Evolutionary conservation across 495 filamentous ascomycete species (phyloP).

Genomic region (Daldinia grandis): DNA sequence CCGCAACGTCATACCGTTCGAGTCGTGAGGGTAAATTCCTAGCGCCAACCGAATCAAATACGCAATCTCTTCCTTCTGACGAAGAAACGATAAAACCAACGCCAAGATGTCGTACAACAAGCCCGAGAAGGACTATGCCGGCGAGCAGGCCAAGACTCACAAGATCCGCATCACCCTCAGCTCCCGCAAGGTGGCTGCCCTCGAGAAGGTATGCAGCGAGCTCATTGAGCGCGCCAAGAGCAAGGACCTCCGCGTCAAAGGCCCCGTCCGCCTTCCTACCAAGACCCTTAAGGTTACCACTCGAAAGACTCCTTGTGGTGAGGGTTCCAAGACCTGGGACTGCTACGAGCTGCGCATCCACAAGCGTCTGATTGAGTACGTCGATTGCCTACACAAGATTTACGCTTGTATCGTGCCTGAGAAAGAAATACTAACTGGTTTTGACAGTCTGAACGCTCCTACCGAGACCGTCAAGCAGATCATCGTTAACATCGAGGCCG

Average conservation of each 20-base stretch:
- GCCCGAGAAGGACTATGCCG: constrained; percentile 87
- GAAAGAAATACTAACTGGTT: not conserved
- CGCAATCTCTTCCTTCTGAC: constrained; percentile 15
- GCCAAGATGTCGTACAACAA: constrained; percentile 94
- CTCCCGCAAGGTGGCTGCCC: constrained; percentile 86
- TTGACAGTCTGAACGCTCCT: constrained; percentile 83
- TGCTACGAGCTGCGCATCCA: constrained; percentile 99
- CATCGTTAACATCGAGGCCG: constrained; percentile 99
- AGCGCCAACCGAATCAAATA: constrained; percentile 1
- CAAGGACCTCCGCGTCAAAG: constrained; percentile 98
- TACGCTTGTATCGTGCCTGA: not conserved
- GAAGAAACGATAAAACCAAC: constrained; percentile 33
- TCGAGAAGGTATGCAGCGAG: constrained; percentile 98
- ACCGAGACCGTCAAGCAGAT: constrained; percentile 99
- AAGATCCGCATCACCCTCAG: constrained; percentile 99
- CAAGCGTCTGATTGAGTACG: constrained; percentile 95
- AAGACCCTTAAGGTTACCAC: constrained; percentile 97
- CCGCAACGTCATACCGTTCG: constrained; percentile 70
- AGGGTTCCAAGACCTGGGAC: constrained; percentile 99
- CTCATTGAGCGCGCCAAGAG: constrained; percentile 98
- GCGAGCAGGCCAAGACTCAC: constrained; percentile 74
- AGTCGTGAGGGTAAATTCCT: constrained; percentile 67
- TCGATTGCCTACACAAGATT: constrained; percentile 22
- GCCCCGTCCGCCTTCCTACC: constrained; percentile 97
- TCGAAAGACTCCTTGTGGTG: constrained; percentile 89